Evolutionary conservation across 192 early-diverging fungal species (phyloP).

Genomic region (Podila epigama): DNA sequence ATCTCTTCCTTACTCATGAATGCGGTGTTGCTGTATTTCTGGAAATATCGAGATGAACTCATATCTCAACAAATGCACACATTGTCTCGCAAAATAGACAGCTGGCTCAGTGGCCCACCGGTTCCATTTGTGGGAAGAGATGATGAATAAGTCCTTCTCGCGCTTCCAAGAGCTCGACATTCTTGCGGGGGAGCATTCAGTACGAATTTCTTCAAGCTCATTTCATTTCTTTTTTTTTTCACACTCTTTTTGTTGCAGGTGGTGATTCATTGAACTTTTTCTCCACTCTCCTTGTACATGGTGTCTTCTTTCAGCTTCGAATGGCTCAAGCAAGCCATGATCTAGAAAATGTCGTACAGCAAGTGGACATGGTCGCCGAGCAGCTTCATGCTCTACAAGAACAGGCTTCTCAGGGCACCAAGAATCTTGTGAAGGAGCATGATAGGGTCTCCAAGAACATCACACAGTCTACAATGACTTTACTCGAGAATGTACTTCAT

Average conservation of each 20-base stretch:
- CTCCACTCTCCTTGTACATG: neutral
- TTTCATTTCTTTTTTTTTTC: too few relatives aligned
- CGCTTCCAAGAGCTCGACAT: neutral
- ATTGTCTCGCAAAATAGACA: neutral
- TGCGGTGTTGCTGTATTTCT: neutral
- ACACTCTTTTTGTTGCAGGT: too few relatives aligned
- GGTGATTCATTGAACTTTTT: neutral
- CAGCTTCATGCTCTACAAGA: neutral
- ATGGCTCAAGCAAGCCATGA: neutral
- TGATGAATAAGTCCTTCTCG: neutral
- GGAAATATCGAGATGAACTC: neutral
- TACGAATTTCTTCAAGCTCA: neutral
- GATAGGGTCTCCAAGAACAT: neutral
- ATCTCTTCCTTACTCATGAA: too few relatives aligned
- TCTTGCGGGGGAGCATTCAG: neutral
- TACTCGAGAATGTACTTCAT: neutral
- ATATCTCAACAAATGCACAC: neutral
- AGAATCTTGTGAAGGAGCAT: neutral
- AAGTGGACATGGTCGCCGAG: neutral
- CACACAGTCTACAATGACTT: neutral
- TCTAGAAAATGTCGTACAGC: neutral
- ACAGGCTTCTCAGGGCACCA: neutral
- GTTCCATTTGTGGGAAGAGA: neutral
- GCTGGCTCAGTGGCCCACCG: neutral
- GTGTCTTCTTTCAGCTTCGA: neutral